Conservation (phyloP, 192 early-diverging fungal species). For the Backusella circina region DNA sequence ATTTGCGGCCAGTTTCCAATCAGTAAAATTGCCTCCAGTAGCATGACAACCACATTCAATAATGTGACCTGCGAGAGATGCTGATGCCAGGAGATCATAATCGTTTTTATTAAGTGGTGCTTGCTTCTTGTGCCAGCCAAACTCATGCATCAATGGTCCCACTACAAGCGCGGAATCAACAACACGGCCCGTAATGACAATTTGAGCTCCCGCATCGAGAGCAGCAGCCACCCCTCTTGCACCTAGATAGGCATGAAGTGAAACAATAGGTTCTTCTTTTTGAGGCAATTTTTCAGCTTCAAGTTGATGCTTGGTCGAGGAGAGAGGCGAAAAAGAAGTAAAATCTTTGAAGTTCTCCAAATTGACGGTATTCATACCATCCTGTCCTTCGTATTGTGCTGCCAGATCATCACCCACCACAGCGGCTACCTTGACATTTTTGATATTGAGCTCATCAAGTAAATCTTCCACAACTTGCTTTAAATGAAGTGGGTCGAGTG, state of each 20-base stretch:
- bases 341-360: not conserved
- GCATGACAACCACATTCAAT: constrained; percentile 69
- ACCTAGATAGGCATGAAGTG: constrained; percentile 61
- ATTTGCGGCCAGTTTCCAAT: constrained; percentile 53
- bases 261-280: constrained; percentile 45
- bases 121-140: constrained; percentile 40
- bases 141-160: constrained; percentile 61
- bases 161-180: constrained; percentile 64
- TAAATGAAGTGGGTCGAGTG: constrained; percentile 51
- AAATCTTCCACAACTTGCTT: constrained; percentile 54
- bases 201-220: constrained; percentile 50
- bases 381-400: not conserved
- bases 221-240: constrained; percentile 53
- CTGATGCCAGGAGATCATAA: constrained; percentile 56
- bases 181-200: constrained; percentile 66
- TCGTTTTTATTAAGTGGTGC: constrained; percentile 18
- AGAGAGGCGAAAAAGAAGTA: constrained; percentile 14
- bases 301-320: not conserved
- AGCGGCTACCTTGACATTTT: constrained; percentile 54
- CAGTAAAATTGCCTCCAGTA: constrained; percentile 69
- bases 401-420: constrained; percentile 58
- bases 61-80: constrained; percentile 63
- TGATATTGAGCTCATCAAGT: constrained; percentile 36
- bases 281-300: constrained; percentile 47
- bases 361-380: not conserved